Evolutionary conservation across 345 rosid genomes (phyloP).

Genomic region (Cardamine occulta): DNA sequence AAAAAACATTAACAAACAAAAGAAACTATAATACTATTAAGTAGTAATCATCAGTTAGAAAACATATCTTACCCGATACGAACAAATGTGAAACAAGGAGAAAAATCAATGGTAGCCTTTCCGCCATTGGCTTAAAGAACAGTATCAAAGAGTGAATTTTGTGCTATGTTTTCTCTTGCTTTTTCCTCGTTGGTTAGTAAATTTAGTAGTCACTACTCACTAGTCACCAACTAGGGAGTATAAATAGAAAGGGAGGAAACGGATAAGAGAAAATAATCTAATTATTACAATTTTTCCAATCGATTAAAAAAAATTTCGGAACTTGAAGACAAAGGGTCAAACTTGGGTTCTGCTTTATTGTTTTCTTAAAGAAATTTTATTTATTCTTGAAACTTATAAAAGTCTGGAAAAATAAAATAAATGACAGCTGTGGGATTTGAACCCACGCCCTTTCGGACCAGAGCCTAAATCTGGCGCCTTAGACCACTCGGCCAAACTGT

Average conservation of each 20-base stretch:
- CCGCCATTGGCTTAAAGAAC: conserved; percentile 6
- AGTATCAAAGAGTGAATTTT: neutral
- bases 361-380: no score
- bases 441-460: conserved; percentile 99
- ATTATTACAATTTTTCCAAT: neutral
- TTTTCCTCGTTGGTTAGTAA: neutral
- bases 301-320: neutral
- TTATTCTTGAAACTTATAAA: neutral
- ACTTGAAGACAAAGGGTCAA: neutral
- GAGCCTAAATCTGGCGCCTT: conserved; percentile 99
- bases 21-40: neutral
- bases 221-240: neutral
- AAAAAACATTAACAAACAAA: neutral
- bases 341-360: neutral
- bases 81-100: conserved; percentile 11
- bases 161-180: conserved; percentile 15
- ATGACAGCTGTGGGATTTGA: conserved; percentile 99
- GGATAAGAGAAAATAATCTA: neutral
- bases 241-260: neutral
- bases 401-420: neutral
- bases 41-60: neutral
- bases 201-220: neutral
- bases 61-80: conserved; percentile 8
- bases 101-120: neutral
- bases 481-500: conserved; percentile 99